Evolutionary conservation across 169 alveolate species (phyloP), one percentile per base, ranked within the genome.

Genomic region (Plasmodium chabaudi): DNA sequence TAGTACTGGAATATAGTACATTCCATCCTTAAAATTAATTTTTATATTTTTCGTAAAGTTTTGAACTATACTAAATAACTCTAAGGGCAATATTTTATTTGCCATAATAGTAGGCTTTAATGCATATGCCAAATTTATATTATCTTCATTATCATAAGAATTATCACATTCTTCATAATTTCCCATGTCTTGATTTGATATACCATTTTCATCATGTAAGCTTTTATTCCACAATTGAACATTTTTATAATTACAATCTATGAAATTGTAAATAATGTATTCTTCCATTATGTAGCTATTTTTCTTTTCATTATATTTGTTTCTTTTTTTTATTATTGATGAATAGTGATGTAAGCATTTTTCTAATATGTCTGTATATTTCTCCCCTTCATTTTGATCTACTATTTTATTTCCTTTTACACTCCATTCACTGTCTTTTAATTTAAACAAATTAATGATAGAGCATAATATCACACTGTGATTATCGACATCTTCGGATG

Each of bases 31-130:
- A 34, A 67, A 69, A 61, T 61, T 13, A 10, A 67, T 55, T 72
- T 65, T 82, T 72, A 82, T 5, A 82, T 82, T 51, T 82, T 82
- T 82, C 17, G 56, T 82, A 47, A 53, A 82, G 13, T 67, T 65
- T 0, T 82, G 39, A 57, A 82, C 63, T 21, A 82, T 82, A 39
- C 67, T 61, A 68, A 27, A 68, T 67, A 82, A 61, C 57, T 82
- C 90, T 82, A 68, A 39, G 9, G 72, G 7, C 17, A 82, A 34
- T 67, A 82, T 67, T 82, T 61, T 82, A 61, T 67, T 82, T 63
- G 25, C 21, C 53, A 12, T 21, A 2, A 51, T 6, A 19, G 21
- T 57, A 34, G 42, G 42, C 17, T 5, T 63, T 21, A 47, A 21
- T 10, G 56, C 70, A 15, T 59, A 59, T 7, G 71, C 46, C 15